Conservation (phyloP, 306 rosid genomes). For the Vigna nakashimae region DNA sequence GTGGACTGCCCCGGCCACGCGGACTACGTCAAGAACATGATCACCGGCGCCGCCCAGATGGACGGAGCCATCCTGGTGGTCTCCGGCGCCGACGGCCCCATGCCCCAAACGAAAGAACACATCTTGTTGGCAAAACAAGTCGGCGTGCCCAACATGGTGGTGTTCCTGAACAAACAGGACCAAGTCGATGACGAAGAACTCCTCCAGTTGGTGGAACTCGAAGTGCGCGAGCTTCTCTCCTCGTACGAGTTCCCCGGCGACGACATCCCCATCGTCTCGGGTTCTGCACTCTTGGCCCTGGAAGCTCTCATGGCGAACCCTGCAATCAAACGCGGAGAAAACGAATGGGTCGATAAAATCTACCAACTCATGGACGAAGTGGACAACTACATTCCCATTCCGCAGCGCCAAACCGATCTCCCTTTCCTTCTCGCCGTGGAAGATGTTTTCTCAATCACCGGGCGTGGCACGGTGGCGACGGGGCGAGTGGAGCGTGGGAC, state of each 20-base stretch:
- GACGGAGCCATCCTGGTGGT: constrained; percentile 79
- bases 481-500: constrained; percentile 84
- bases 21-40: constrained; percentile 83
- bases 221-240: constrained; percentile 78
- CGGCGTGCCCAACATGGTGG: constrained; percentile 88
- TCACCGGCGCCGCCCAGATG: constrained; percentile 92
- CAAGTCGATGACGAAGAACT: constrained; percentile 92
- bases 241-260: constrained; percentile 91
- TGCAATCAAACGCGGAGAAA: constrained; percentile 64
- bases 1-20: constrained; percentile 92
- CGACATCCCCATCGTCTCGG: constrained; percentile 76
- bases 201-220: constrained; percentile 76
- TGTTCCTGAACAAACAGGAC: constrained; percentile 81
- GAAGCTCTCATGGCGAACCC: constrained; percentile 82
- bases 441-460: constrained; percentile 84
- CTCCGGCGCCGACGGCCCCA: constrained; percentile 86
- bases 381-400: constrained; percentile 81
- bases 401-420: constrained; percentile 77
- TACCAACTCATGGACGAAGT: constrained; percentile 77
- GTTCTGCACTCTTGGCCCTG: constrained; percentile 80
- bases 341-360: constrained; percentile 87
- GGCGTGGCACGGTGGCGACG: constrained; percentile 92
- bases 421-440: constrained; percentile 83
- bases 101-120: constrained; percentile 90
- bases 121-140: constrained; percentile 83